Conservation (phyloP, 768 basidiomycete genomes). For the Boletellus ananiceps region DNA sequence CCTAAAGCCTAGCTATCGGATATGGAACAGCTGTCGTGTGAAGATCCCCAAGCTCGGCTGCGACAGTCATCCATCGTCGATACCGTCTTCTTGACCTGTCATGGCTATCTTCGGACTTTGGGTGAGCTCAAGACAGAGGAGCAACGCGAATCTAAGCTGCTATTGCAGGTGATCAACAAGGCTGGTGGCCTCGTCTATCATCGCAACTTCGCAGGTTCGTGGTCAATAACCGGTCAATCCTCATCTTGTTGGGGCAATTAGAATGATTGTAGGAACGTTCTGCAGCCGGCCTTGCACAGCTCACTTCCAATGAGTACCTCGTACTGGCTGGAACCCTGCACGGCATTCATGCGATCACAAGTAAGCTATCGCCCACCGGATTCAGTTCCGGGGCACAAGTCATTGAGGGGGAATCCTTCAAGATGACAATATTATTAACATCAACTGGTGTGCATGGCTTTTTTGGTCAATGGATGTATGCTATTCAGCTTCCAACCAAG, state of each 20-base stretch:
- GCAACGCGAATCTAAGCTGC: slow-evolving; percentile 1
- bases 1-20: not conserved
- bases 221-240: not conserved
- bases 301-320: slow-evolving; percentile 92
- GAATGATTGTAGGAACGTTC: slow-evolving; percentile 1
- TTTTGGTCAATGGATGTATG: not conserved
- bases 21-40: slow-evolving; percentile 8
- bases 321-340: slow-evolving; percentile 95
- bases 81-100: slow-evolving; percentile 2
- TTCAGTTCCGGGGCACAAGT: slow-evolving; percentile 84
- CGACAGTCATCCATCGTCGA: not conserved
- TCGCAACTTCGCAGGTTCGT: slow-evolving; percentile 80
- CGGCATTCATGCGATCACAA: slow-evolving; percentile 98
- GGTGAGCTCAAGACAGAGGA: slow-evolving; percentile 42
- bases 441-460: slow-evolving; percentile 61
- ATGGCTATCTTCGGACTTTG: slow-evolving; percentile 84
- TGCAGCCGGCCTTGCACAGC: slow-evolving; percentile 83
- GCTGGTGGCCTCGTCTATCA: slow-evolving; percentile 96
- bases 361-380: slow-evolving; percentile 79
- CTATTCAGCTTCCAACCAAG: slow-evolving; percentile 37
- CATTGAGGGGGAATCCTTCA: slow-evolving; percentile 96
- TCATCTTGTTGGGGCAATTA: not conserved
- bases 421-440: slow-evolving; percentile 87
- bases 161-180: slow-evolving; percentile 86
- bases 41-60: not conserved